Conservation (phyloP, 805 yeast species). For the Spencermartinsiella europaea region DNA sequence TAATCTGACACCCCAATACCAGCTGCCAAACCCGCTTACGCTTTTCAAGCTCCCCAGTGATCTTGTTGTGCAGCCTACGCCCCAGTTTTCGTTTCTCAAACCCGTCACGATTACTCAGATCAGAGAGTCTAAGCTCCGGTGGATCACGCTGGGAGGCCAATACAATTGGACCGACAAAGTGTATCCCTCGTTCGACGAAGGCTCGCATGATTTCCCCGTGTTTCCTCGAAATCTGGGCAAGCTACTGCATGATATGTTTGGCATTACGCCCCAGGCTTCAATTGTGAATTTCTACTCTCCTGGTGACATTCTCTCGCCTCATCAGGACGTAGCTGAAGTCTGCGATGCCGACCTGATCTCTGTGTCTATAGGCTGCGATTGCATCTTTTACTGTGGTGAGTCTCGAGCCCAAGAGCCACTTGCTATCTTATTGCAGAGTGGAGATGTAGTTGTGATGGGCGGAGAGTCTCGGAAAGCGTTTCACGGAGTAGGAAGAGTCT, state of each 20-base stretch:
- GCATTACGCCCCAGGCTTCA: constrained; percentile 36
- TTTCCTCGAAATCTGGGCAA: constrained; percentile 28
- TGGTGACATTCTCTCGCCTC: constrained; percentile 40
- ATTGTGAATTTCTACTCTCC: constrained; percentile 40
- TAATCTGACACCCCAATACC: constrained; percentile 33
- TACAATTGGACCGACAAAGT: constrained; percentile 41
- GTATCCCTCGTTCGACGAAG: constrained; percentile 36
- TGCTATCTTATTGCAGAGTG: constrained; percentile 34
- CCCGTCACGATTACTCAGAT: constrained; percentile 18
- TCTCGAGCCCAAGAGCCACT: constrained; percentile 25
- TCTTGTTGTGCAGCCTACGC: background rate
- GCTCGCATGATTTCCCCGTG: constrained; percentile 28
- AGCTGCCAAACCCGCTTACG: constrained; percentile 29
- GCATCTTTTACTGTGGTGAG: constrained; percentile 34
- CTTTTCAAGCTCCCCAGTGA: constrained; percentile 21
- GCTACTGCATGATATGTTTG: constrained; percentile 22
- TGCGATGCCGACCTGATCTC: constrained; percentile 34
- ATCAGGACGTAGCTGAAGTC: constrained; percentile 40
- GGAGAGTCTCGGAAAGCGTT: constrained; percentile 36
- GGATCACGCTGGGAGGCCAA: constrained; percentile 45
- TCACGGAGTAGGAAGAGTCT: constrained; percentile 41
- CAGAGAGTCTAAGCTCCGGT: constrained; percentile 33
- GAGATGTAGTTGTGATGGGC: constrained; percentile 40
- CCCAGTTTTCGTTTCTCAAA: constrained; percentile 4
- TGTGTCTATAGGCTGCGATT: constrained; percentile 36